Evolutionary conservation across 192 early-diverging fungal species (phyloP), one percentile per base, ranked within the genome.

Genomic region (Lobosporangium transversale): DNA sequence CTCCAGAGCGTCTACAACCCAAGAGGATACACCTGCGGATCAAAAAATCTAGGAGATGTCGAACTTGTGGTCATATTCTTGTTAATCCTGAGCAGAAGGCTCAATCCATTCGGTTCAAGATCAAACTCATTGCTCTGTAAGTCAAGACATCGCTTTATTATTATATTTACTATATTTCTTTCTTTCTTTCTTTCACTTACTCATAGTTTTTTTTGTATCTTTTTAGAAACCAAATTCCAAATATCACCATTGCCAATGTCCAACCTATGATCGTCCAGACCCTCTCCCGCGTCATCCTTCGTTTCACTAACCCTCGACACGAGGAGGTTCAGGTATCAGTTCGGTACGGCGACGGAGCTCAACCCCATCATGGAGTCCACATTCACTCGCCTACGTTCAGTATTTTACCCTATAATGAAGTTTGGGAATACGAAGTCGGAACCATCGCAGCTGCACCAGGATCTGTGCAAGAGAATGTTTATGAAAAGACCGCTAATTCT

Each of bases 1-100:
- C 84, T 30, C 58, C 42, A 18, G 87, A 86, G 14, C 70, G 86
- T n/a, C 68, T 92, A 8, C 83, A 87, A 48, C 97, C 97, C 14
- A 92, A 94, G 75, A 89, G 95, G 15, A 88, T 97, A 40, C 91
- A 91, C 48, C 84, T 98, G 33, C 88, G 93, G 33, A 95, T 92
- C 62, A 96, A 96, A 75, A 88, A 90, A 26, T 83, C 92, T 0
- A 94, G 95, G 36, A 87, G 94, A 32, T 98, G 97, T 74, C 87
- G 93, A 36, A 70, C 83, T 4, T 98, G 97, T 84, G 89, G 93
- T 36, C 91, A 95, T 70, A 91, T 96, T 42, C 81, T 98, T 21
- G 90, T 95, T 58, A 97, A 96, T 69, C 95, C 97, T 0, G 94
- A 97, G 59, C 90, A 91, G 70, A 97, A 96, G 68, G 94, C 94